Conservation (phyloP, 164 flowering plant species). For the Chloranthus sessilifolius region DNA sequence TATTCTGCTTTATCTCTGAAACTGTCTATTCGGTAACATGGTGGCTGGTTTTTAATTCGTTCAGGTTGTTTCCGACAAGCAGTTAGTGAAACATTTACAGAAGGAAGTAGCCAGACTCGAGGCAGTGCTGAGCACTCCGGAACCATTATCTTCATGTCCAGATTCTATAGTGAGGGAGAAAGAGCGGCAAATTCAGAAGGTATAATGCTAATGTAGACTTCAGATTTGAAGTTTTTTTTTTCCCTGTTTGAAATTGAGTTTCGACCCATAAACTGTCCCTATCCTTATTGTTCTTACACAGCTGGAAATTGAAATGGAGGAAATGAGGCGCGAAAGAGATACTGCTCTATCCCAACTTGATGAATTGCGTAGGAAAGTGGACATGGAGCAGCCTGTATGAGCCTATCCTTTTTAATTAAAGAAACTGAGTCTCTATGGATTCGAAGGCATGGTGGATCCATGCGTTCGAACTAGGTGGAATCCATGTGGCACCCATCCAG, state of each 20-base stretch:
- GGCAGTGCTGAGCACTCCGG: slow-evolving; percentile 92
- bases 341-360: slow-evolving; percentile 64
- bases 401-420: slow-evolving; percentile 10
- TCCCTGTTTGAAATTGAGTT: slow-evolving; percentile 71
- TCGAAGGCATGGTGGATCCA: too few species aligned
- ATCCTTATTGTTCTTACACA: too few species aligned
- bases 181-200: slow-evolving; percentile 82
- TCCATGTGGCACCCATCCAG: too few species aligned
- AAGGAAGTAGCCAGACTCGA: slow-evolving; percentile 97
- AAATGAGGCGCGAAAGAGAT: slow-evolving; percentile 76
- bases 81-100: slow-evolving; percentile 86
- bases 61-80: slow-evolving; percentile 91
- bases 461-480: too few species aligned
- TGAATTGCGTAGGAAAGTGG: slow-evolving; percentile 57
- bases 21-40: background rate
- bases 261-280: too few species aligned
- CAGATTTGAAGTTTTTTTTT: too few species aligned
- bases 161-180: slow-evolving; percentile 44
- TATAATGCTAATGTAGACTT: slow-evolving; percentile 10
- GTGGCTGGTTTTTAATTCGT: slow-evolving; percentile 3
- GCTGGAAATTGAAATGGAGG: slow-evolving; percentile 95
- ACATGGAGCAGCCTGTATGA: slow-evolving; percentile 41
- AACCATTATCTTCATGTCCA: slow-evolving; percentile 35
- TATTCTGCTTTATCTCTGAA: too few species aligned
- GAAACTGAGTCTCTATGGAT: too few species aligned